These are phyloP conservation scores for Blastomyces parvus DNA, from an alignment of 2,329 filamentous ascomycete species.

Conservation along the genomic window DNA sequence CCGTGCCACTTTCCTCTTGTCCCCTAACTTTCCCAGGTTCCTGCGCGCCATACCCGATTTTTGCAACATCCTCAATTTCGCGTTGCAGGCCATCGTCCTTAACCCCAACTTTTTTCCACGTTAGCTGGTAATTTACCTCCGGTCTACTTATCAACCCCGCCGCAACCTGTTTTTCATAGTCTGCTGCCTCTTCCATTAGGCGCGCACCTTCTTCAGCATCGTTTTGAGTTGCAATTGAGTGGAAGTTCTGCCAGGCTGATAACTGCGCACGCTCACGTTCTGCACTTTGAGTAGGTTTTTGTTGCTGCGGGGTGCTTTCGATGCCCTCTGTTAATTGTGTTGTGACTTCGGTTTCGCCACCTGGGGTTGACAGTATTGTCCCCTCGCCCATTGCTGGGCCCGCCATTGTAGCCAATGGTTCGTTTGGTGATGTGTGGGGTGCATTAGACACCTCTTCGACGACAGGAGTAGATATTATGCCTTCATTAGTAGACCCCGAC, in stretches of 20 bases:
- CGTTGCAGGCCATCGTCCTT: conserved; percentile 22
- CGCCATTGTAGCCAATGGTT: background rate
- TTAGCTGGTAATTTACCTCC: conserved; percentile 26
- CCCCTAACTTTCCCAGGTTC: background rate
- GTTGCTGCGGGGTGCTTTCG: background rate
- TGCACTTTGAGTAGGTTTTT: background rate
- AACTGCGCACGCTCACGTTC: conserved; percentile 10
- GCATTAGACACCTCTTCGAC: background rate
- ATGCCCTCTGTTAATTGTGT: background rate
- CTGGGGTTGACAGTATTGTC: background rate
- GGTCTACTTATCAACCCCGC: conserved; percentile 14
- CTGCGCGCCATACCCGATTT: conserved; percentile 15
- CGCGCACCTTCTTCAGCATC: conserved; percentile 28
- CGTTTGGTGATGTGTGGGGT: background rate
- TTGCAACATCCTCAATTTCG: conserved; percentile 19
- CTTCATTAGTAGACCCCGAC: background rate
- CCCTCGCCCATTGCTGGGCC: background rate
- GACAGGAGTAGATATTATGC: background rate
- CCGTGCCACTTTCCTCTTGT: background rate
- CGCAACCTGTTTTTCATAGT: conserved; percentile 12
- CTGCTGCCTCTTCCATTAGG: conserved; percentile 20
- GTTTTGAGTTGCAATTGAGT: conserved; percentile 23
- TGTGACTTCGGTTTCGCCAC: background rate
- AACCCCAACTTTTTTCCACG: conserved; percentile 32
- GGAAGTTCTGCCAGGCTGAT: conserved; percentile 34